A percentile compares a stretch with the other conserved stretches of the same genome.
Conservation (phyloP, 2,329 filamentous ascomycete species). For the Decorospora gaudefroyi region DNA sequence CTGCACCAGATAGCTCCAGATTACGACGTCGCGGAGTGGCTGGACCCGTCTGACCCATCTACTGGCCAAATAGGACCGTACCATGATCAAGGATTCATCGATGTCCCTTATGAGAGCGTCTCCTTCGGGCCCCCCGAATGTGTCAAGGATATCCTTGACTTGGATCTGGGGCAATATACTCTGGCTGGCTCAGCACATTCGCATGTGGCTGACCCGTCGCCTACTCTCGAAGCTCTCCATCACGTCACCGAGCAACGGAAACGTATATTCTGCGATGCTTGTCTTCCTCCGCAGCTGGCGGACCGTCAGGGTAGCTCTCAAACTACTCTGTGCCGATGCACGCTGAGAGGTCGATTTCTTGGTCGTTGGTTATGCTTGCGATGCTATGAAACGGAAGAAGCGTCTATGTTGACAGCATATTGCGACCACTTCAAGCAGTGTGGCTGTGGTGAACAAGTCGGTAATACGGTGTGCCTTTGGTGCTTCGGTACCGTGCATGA, state of each 20-base stretch:
- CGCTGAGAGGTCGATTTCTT: slow-evolving; percentile 23
- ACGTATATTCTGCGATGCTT: slow-evolving; percentile 12
- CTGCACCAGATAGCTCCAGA: slow-evolving; percentile 27
- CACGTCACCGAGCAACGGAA: slow-evolving; percentile 29
- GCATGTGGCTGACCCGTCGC: slow-evolving; percentile 28
- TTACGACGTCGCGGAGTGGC: slow-evolving; percentile 10
- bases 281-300: slow-evolving; percentile 1
- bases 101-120: slow-evolving; percentile 31
- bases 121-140: slow-evolving; percentile 26
- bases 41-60: slow-evolving; percentile 16
- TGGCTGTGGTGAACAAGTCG: slow-evolving; percentile 13
- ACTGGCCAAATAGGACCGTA: slow-evolving; percentile 17
- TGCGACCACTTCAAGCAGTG: slow-evolving; percentile 6
- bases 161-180: slow-evolving; percentile 30
- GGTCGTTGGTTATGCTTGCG: slow-evolving; percentile 31
- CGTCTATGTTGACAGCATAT: slow-evolving; percentile 6
- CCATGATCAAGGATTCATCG: slow-evolving; percentile 42
- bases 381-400: slow-evolving; percentile 24
- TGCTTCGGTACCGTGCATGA: no score
- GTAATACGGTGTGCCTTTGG: slow-evolving; percentile 22
- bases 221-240: slow-evolving; percentile 34
- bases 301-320: neutral
- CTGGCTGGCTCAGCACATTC: slow-evolving; percentile 27
- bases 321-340: slow-evolving; percentile 21
- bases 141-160: slow-evolving; percentile 33